Evolutionary conservation across 73 alveolate genomes (phyloP).

Genomic region (Paramecium sonneborni): DNA sequence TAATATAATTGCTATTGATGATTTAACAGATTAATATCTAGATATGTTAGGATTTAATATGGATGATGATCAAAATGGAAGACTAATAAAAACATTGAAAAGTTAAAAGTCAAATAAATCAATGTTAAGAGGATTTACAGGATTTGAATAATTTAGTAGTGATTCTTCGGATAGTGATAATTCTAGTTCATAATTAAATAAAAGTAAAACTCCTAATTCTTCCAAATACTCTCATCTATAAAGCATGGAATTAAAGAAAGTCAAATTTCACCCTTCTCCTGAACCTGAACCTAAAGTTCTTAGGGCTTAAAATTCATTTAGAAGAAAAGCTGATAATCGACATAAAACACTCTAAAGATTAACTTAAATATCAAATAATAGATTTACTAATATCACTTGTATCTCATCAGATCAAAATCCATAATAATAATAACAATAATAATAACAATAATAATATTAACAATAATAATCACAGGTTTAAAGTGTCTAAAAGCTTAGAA

Average conservation of each 20-base stretch:
- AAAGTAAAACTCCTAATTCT: constrained; percentile 9
- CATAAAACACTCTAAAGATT: not conserved
- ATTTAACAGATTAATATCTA: not conserved
- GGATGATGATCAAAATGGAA: not conserved
- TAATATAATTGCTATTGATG: not conserved
- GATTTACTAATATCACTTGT: not conserved
- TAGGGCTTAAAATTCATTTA: not conserved
- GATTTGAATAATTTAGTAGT: not conserved
- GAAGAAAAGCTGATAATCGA: constrained; percentile 8
- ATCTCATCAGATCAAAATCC: not conserved
- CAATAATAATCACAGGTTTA: not conserved
- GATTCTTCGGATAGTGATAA: not conserved
- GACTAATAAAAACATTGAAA: not conserved
- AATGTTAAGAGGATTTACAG: not conserved
- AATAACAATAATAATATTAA: not conserved
- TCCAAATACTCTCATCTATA: not conserved
- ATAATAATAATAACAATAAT: not conserved
- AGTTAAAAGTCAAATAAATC: constrained; percentile 16
- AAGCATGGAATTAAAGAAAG: not conserved
- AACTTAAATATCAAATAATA: not conserved
- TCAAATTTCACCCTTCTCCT: not conserved
- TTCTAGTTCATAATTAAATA: not conserved
- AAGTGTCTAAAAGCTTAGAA: not conserved
- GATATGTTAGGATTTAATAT: not conserved
- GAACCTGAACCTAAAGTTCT: constrained; percentile 38